A percentile compares a stretch with the other conserved stretches of the same genome.
phyloP scores from a whole-genome alignment of 345 rosid species.

The Moricandia arvensis region DNA sequence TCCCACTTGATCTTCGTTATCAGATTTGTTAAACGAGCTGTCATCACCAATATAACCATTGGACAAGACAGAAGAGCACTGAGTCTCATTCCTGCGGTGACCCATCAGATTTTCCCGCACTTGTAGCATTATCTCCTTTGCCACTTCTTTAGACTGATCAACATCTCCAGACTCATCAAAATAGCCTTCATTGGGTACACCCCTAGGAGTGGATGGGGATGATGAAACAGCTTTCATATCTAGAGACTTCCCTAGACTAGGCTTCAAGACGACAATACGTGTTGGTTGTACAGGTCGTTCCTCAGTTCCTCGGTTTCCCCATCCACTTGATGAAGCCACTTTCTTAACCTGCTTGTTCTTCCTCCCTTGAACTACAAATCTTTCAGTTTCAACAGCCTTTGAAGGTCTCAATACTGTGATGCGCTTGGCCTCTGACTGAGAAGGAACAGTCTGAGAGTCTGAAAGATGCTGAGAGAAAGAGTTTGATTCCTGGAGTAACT shows the following conservation, averaged over 20 bases:
- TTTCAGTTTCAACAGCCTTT: conserved; percentile 61
- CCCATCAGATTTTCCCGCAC: conserved; percentile 54
- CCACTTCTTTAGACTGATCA: conserved; percentile 59
- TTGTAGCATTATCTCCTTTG: conserved; percentile 54
- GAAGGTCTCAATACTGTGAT: conserved; percentile 91
- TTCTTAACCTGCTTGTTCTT: conserved; percentile 51
- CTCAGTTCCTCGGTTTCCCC: conserved; percentile 51
- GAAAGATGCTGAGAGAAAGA: conserved; percentile 40
- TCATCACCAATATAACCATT: conserved; percentile 84
- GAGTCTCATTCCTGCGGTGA: conserved; percentile 71
- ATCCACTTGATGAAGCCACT: conserved; percentile 39
- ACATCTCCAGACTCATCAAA: conserved; percentile 54
- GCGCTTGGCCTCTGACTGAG: conserved; percentile 67
- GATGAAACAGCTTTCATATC: conserved; percentile 51
- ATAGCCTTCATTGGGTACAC: conserved; percentile 40
- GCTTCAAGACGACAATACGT: conserved; percentile 86
- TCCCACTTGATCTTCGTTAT: conserved; percentile 55
- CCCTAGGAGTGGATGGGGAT: conserved; percentile 52
- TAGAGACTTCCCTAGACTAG: conserved; percentile 62
- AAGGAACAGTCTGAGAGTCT: conserved; percentile 54
- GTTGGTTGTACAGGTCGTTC: conserved; percentile 71
- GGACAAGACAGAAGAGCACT: conserved; percentile 76
- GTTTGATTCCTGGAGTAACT: conserved; percentile 76
- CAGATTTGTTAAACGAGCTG: conserved; percentile 83
- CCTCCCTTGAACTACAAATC: conserved; percentile 42